Conservation (phyloP, 2,329 filamentous ascomycete genomes). For the Juglanconis oblonga region DNA sequence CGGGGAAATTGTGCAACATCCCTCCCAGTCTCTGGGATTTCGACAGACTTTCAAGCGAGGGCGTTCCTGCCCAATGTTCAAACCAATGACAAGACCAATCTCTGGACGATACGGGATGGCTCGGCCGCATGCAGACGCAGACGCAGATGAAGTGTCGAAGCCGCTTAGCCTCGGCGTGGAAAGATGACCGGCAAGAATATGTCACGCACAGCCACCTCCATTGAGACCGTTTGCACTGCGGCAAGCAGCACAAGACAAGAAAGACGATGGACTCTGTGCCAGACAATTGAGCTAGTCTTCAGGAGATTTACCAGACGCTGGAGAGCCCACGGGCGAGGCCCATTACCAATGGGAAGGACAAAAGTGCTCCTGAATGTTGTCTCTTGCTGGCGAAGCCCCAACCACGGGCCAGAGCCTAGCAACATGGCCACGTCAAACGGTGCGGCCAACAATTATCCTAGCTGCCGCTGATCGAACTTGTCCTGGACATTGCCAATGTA, state of each 20-base stretch:
- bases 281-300: no score
- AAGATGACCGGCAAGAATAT: neutral
- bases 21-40: neutral
- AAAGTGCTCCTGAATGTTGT: neutral
- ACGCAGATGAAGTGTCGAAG: neutral
- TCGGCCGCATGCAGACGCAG: neutral
- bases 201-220: neutral
- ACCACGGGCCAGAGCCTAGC: neutral
- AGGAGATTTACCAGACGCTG: no score
- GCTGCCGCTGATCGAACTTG: neutral
- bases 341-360: neutral
- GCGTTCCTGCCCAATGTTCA: neutral
- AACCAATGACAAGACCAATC: neutral
- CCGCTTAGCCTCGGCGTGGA: neutral
- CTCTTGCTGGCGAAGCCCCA: neutral
- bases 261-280: neutral
- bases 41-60: neutral
- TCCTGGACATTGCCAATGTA: neutral
- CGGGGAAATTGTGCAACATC: neutral
- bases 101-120: neutral
- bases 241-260: neutral
- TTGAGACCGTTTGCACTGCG: neutral
- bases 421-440: neutral
- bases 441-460: neutral
- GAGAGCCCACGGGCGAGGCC: neutral